Conservation (phyloP, 225 moss, liverwort and hornwort genomes). For the Lunularia cruciata region DNA sequence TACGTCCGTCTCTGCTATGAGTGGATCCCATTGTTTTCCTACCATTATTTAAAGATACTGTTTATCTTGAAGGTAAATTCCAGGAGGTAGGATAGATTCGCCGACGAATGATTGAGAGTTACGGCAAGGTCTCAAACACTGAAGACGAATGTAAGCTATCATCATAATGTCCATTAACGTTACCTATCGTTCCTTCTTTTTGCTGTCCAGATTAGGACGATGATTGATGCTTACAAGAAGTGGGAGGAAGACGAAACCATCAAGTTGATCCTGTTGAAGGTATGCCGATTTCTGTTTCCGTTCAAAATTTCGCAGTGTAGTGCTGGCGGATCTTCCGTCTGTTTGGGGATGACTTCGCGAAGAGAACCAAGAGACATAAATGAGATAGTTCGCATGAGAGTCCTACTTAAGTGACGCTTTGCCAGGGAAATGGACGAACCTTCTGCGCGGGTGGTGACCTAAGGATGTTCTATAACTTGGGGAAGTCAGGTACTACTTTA, state of each 20-base stretch:
- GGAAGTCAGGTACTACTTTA: slow-evolving; percentile 55
- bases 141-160: too few relatives aligned
- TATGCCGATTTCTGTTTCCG: slow-evolving; percentile 16
- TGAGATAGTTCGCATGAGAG: not conserved
- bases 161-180: not conserved
- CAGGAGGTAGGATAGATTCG: too few relatives aligned
- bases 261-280: slow-evolving; percentile 78
- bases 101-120: too few relatives aligned
- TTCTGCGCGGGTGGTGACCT: slow-evolving; percentile 97
- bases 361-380: too few relatives aligned
- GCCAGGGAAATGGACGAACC: slow-evolving; percentile 80
- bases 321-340: too few relatives aligned
- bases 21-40: too few relatives aligned
- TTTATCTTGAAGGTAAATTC: too few relatives aligned
- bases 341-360: too few relatives aligned
- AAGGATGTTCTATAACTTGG: slow-evolving; percentile 61
- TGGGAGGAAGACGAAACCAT: slow-evolving; percentile 66
- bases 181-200: not conserved
- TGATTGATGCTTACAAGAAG: slow-evolving; percentile 51
- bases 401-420: not conserved
- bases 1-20: slow-evolving; percentile 27
- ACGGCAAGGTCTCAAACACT: too few relatives aligned
- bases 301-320: not conserved
- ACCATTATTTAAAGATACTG: not conserved
- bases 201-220: slow-evolving; percentile 37